Percentiles rank a stretch among this genome's conserved stretches.
These are phyloP conservation scores for Chimonanthus salicifolius DNA, from an alignment of 164 flowering plant genomes.

Conservation along the genomic window DNA sequence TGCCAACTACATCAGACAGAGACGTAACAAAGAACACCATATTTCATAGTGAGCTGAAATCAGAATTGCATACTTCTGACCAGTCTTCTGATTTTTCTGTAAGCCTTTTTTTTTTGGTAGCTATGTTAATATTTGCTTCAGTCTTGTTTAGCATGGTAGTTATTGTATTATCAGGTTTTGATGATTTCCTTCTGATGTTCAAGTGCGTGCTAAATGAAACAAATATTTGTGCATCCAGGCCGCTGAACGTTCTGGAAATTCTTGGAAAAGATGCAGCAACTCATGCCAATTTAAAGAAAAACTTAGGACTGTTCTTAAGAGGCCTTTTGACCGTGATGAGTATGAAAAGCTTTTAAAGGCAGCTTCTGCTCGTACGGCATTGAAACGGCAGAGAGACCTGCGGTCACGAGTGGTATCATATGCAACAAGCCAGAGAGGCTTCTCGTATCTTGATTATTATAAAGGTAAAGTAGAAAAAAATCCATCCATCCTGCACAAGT, in stretches of 20 bases:
- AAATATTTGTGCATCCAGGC: constrained; percentile 9
- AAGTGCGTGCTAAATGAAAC: not conserved
- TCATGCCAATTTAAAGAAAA: constrained; percentile 16
- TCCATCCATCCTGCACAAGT: not conserved
- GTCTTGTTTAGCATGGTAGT: not conserved
- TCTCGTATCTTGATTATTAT: constrained; percentile 37
- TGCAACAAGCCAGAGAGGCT: not conserved
- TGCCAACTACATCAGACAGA: constrained; percentile 20
- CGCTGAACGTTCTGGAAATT: constrained; percentile 9
- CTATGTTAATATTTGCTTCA: not conserved
- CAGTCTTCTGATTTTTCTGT: constrained; percentile 10
- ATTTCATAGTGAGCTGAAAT: not conserved
- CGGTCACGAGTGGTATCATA: constrained; percentile 23
- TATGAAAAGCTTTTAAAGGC: constrained; percentile 11
- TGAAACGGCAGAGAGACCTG: constrained; percentile 11
- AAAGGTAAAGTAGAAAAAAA: constrained; percentile 26
- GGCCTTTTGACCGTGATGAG: constrained; percentile 28
- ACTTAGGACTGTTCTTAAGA: constrained; percentile 25
- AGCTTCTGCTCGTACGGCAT: constrained; percentile 10
- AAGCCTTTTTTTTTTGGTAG: not conserved
- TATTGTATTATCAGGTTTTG: not conserved
- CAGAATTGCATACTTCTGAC: constrained; percentile 4
- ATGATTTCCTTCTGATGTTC: not conserved
- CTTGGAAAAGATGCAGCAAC: constrained; percentile 1
- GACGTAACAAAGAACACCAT: not conserved